Base-by-base conservation (phyloP, 2,329 filamentous ascomycete genomes). In the Hymenoscyphus infarciens region DNA sequence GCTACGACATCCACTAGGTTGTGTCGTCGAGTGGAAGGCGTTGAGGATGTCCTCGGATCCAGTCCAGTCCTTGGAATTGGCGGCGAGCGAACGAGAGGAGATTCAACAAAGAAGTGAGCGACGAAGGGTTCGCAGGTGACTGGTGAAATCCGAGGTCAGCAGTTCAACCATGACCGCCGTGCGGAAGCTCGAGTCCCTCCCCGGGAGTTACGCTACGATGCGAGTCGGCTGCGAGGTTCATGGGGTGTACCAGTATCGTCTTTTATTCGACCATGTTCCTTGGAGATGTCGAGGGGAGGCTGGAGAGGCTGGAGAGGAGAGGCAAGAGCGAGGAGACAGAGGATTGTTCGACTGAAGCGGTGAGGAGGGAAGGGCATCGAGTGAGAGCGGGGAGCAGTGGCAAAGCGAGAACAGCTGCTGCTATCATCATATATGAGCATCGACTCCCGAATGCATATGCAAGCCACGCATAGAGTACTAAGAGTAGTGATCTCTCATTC, bases 371-470 rank as follows among this genome's bases (percentile, higher is more conserved):
- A 27, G 25, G 25, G 29, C 8, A 13, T 35, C 33, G 33, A 49
- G 42, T 22, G 56, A 19, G 38, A 35, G 55, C 29, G 29, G 19
- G 42, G 45, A 60, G 45, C 13, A 16, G n/a, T 22, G 29, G n/a
- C 29, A 22, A 35, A 31, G 22, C 27, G n/a, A 33, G n/a, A 27
- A 22, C 31, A 38, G 13, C 22, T 27, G 16, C 16, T 15, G 8
- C n/a, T 31, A 54, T 60, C 49, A 54, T 60, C 45, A 60, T 60
- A 60, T 60, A 35, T 60, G 58, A 60, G 58, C 58, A 60, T 60
- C 58, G 58, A 25, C 19, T 27, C 25, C 31, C 25, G 58, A 31
- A 49, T 52, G 38, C 42, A 49, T 49, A 49, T 60, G 58, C 58
- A 60, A 60, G 58, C 58, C 58, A 54, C 45, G 33, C 22, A 19